Conservation (phyloP, 2,329 filamentous ascomycete species). For the Zymoseptoria passerinii region DNA sequence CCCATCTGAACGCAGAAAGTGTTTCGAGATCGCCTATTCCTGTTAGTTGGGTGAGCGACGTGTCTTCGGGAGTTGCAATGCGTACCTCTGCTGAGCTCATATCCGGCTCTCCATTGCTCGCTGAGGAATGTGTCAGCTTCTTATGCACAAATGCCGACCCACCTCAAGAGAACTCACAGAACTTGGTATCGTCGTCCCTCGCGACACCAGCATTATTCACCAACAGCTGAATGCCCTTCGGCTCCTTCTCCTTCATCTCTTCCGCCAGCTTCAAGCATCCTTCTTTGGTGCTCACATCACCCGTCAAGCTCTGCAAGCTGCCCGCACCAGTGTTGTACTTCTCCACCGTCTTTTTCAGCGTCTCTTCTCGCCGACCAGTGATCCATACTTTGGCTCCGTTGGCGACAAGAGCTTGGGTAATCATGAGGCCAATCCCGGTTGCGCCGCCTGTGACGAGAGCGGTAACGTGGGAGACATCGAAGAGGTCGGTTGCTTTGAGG, state of each 20-base stretch:
- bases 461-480: conserved; percentile 40
- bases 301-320: conserved; percentile 30
- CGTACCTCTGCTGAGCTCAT: conserved; percentile 35
- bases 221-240: conserved; percentile 46
- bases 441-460: conserved; percentile 41
- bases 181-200: conserved; percentile 45
- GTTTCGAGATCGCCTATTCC: conserved; percentile 39
- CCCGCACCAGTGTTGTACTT: conserved; percentile 41
- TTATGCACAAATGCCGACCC: neutral
- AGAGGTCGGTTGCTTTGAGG: conserved; percentile 36
- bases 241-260: conserved; percentile 38
- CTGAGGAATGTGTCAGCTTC: conserved; percentile 1
- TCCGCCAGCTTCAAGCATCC: conserved; percentile 37
- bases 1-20: conserved; percentile 42
- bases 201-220: conserved; percentile 49
- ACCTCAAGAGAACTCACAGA: conserved; percentile 25
- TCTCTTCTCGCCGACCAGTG: conserved; percentile 38
- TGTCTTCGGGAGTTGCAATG: neutral
- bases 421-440: conserved; percentile 36
- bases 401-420: conserved; percentile 29
- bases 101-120: conserved; percentile 40
- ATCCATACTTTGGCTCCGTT: conserved; percentile 41
- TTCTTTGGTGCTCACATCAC: conserved; percentile 45
- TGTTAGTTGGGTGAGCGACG: neutral
- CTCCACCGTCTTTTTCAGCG: conserved; percentile 38